Base-by-base conservation (phyloP, 495 filamentous ascomycete genomes). In the Astrocystis sublimbata region DNA sequence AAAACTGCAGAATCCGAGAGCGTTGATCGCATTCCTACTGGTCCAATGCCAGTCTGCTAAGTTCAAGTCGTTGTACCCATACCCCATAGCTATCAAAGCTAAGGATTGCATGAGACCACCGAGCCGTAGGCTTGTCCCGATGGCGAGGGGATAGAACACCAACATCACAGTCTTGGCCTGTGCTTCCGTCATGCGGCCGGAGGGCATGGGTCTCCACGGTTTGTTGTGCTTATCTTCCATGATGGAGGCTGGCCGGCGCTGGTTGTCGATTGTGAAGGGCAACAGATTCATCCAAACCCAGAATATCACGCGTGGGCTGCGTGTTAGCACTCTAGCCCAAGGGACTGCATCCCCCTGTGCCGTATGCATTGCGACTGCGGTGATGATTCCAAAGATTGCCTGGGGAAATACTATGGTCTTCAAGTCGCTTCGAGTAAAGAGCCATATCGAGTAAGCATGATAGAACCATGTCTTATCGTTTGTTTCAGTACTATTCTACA, bases 181-280 rank as follows among this genome's bases (percentile, higher is more conserved):
- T 24, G 28, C 28, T 28, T 21, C 5, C 45, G 45, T 47, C 45
- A 47, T 47, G 10, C 45, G 45, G 1, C 45, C 45, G 3, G 68
- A 68, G 0, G 82, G 84, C 1, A 88, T 68, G 1, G 82, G 75
- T 1, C 84, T 74, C 81, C 82, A 86, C 4, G 80, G 79, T 65
- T 87, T 88, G 72, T 87, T 88, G 66, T 81, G 61, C 0, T 31
- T 31, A 60, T 85, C 83, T 65, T 86, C 84, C 0, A 65, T 40
- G 30, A 83, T 67, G 9, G 81, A 78, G 4, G 66, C 53, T 0
- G 74, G 71, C 21, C 65, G 70, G 6, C 78, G 72, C 64, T 86
- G 82, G 65, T 86, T 85, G 61, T 73, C 68, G 30, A 82, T 58
- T 43, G 65, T 63, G 63, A 79, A 78, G 38, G 75, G 55, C 24